phyloP scores from a whole-genome alignment of 2,329 filamentous ascomycete genomes.

The Microsporum ferrugineum region DNA sequence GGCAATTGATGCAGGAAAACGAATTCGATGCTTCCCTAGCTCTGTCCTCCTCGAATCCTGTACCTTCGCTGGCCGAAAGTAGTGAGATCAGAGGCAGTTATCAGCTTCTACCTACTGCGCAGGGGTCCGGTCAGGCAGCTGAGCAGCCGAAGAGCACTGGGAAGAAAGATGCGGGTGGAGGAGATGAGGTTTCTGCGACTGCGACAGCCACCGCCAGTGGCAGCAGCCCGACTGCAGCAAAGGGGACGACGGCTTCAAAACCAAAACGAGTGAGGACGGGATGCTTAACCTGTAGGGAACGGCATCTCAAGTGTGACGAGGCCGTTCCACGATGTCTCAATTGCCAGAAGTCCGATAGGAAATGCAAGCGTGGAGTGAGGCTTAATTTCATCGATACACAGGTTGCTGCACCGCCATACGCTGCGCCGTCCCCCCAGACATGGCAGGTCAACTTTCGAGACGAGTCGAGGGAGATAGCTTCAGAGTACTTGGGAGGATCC shows the following conservation, averaged over 20 bases:
- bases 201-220: not conserved
- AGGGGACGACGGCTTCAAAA: constrained; percentile 36
- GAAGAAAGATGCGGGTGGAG: constrained; percentile 5
- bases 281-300: constrained; percentile 78
- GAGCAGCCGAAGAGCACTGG: constrained; percentile 3
- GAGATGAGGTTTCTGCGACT: not conserved
- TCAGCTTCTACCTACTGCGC: constrained; percentile 8
- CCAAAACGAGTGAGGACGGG: constrained; percentile 82
- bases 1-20: constrained; percentile 16
- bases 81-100: constrained; percentile 9
- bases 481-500: constrained; percentile 72
- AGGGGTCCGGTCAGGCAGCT: constrained; percentile 1
- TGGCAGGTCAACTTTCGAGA: constrained; percentile 72
- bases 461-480: constrained; percentile 80
- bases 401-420: constrained; percentile 54
- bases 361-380: constrained; percentile 74
- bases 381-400: constrained; percentile 86
- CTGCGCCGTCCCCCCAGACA: constrained; percentile 48
- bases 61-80: constrained; percentile 10
- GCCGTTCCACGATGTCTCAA: constrained; percentile 57
- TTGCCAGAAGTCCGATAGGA: constrained; percentile 74
- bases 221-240: constrained; percentile 15
- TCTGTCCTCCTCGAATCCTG: constrained; percentile 9
- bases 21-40: constrained; percentile 17
- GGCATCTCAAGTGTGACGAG: constrained; percentile 87